Percentiles rank a stretch among this genome's conserved stretches.
Evolutionary conservation across 208 protist species (phyloP).

Genomic region (Trichomonas gallinae): DNA sequence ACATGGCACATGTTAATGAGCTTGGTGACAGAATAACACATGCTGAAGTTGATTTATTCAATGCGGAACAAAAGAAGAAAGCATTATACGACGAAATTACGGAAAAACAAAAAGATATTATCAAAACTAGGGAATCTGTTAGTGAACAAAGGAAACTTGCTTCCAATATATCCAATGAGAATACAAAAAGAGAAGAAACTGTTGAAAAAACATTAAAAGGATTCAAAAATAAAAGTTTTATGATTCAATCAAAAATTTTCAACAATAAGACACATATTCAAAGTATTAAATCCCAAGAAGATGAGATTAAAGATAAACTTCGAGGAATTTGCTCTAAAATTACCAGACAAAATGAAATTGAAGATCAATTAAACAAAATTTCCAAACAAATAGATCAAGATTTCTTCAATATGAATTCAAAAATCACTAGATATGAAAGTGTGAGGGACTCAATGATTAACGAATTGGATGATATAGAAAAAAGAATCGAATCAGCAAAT

Average conservation of each 20-base stretch:
- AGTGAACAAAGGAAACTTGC: not conserved
- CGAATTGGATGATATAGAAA: not conserved
- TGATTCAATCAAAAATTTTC: not conserved
- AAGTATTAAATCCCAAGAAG: not conserved
- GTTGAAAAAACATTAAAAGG: not conserved
- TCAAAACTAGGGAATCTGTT: not conserved
- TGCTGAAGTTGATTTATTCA: not conserved
- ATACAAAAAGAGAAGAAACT: not conserved
- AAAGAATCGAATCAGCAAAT: not conserved
- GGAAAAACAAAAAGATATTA: not conserved
- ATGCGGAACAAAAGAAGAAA: not conserved
- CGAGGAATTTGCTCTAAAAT: not conserved
- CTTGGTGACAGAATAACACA: not conserved
- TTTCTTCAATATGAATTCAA: not conserved
- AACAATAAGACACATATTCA: not conserved
- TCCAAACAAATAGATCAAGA: not conserved
- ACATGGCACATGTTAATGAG: not conserved
- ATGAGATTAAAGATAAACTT: not conserved
- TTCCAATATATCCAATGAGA: not conserved
- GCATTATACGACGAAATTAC: not conserved
- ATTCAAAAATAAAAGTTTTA: not conserved
- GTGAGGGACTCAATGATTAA: not conserved
- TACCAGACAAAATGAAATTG: not conserved
- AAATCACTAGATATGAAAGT: not conserved
- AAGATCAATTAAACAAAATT: not conserved